Evolutionary conservation across 1,139 yeast genomes (phyloP), one percentile per base, ranked within the genome.

Genomic region (Fermentozyma sake): DNA sequence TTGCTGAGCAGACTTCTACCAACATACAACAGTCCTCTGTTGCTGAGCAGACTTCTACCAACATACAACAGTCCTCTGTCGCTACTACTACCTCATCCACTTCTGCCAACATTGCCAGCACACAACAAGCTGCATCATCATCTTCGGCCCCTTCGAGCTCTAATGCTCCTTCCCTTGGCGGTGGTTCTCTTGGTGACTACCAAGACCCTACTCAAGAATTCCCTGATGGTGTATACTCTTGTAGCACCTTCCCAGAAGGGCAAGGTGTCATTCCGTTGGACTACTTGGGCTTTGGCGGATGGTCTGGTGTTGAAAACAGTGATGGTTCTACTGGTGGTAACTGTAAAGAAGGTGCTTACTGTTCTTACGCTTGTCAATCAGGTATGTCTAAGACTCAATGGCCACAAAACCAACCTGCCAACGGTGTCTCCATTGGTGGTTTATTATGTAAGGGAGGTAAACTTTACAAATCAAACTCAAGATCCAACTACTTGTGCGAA

Each of bases 331-430:
- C 87, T 44, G 77, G 87, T 36, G 51, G 64, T 64, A 31, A 39
- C 29, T 91, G 98, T 71, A 51, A 67, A 46, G 95, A 86, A 44
- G 97, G 96, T 38, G 76, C 75, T 54, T 86, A 83, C 77, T 91
- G 97, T 67, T 89, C 97, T 38, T 89, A 87, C 61, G 95, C 96
- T 32, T 87, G 97, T 70, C 86, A 83, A 64, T 74, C 95, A 23
- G 97, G 96, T 68, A 82, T 82, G 93, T 81, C 95, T 56, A 87
- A 87, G 78, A 85, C 96, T 35, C 97, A 87, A 68, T 89, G 95
- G 95, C 96, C 96, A 33, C 57, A 76, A 30, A 49, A 58, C 34
- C 97, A 87, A 68, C 96, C 96, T 27, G 43, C 81, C 33, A 75
- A 69, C 53, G 96, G 96, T 61, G 84, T 80, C 33, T 82, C 95